Base-by-base conservation (phyloP, 768 basidiomycete species). In the Cystobasidium tubakii region DNA sequence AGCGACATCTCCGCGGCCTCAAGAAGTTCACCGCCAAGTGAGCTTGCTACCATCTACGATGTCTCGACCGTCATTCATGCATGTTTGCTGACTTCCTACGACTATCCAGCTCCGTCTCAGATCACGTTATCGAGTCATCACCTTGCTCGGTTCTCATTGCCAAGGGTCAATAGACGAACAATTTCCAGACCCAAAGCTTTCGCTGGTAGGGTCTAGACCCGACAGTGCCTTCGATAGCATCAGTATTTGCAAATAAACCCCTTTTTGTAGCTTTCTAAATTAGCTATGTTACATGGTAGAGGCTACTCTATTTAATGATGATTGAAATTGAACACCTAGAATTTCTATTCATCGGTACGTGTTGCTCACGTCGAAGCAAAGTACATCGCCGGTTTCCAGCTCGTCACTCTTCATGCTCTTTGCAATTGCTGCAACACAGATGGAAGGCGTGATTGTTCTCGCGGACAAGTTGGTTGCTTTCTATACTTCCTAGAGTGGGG, bases 381-480 rank as follows among this genome's bases (percentile, higher is more conserved):
- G n/a, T n/a, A n/a, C n/a, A n/a, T n/a, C n/a, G n/a, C n/a, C n/a
- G n/a, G n/a, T n/a, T n/a, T n/a, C n/a, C n/a, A n/a, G n/a, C n/a
- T n/a, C n/a, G n/a, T n/a, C n/a, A n/a, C n/a, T n/a, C n/a, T n/a
- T n/a, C 62, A 4, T 15, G 62, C 62, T n/a, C 12, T 3, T 3
- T 63, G 6, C 21, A 27, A 36, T 63, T 63, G 62, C 27, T 63
- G 62, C 6, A 31, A 9, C 9, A 63, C 44, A 31, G n/a, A 67
- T 67, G 66, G 66, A 67, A 42, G 66, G 66, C 27, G 39, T 67
- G 43, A 54, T 67, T 31, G 42, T 67, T 42, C 44, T 67, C 43
- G 9, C 66, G 23, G 53, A 67, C 50, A 53, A 67, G 66, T 67
- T 19, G 6, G 66, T 27, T 25, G 17, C 33, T 64, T 27, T 31